Evolutionary conservation across 345 rosid species (phyloP).

Genomic region (Populus alba): DNA sequence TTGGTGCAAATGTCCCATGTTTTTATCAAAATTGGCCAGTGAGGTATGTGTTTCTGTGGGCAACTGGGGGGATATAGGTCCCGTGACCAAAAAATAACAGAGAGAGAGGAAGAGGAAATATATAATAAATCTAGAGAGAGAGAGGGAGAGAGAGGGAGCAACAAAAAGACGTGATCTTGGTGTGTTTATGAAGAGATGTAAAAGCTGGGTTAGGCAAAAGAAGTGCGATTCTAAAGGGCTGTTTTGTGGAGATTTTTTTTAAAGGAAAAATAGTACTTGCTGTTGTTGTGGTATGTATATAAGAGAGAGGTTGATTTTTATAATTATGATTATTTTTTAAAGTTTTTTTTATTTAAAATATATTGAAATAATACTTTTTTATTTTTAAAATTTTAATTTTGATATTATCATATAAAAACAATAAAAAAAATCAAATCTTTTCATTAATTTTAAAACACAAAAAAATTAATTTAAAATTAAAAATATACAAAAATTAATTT

Average conservation of each 20-base stretch:
- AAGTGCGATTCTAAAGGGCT: neutral
- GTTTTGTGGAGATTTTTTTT: neutral
- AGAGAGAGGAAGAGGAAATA: neutral
- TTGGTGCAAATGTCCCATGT: neutral
- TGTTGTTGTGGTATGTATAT: neutral
- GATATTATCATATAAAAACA: no score
- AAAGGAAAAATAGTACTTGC: neutral
- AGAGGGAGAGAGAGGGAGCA: neutral
- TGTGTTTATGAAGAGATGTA: neutral
- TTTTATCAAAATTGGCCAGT: neutral
- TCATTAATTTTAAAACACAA: no score
- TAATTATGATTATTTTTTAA: no score
- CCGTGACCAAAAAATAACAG: neutral
- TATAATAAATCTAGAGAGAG: neutral
- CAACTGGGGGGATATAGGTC: neutral
- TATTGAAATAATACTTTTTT: no score
- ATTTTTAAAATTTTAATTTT: no score
- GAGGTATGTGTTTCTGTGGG: neutral
- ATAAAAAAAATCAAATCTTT: no score
- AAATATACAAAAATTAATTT: no score
- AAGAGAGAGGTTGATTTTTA: no score
- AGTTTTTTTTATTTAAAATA: no score
- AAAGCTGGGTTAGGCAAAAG: neutral
- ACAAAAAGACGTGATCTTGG: neutral
- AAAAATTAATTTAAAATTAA: no score